Conservation (phyloP, 2,329 filamentous ascomycete species). For the Penicillium sp. region DNA sequence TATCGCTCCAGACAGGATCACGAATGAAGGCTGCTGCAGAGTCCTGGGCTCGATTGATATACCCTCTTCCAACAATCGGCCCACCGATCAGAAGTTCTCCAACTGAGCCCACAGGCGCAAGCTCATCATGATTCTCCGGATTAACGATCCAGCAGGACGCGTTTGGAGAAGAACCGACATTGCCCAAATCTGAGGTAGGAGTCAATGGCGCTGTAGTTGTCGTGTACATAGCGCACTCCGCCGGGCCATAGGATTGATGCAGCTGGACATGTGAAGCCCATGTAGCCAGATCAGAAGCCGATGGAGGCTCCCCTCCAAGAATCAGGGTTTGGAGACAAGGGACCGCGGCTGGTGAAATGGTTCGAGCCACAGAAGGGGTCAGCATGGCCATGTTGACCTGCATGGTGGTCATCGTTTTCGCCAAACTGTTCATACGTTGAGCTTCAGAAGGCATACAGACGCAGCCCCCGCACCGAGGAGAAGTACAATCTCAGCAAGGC, state of each 20-base stretch:
- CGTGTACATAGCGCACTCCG: conserved; percentile 2
- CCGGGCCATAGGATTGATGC: conserved; percentile 4
- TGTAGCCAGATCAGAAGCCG: neutral
- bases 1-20: neutral
- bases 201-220: neutral
- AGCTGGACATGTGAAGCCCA: conserved; percentile 1
- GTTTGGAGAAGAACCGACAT: conserved; percentile 1
- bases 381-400: conserved; percentile 5
- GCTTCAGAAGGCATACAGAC: conserved; percentile 6
- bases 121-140: conserved; percentile 1
- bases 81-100: conserved; percentile 8
- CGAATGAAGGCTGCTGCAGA: neutral
- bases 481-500: conserved; percentile 1
- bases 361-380: conserved; percentile 4
- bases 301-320: conserved; percentile 1
- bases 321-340: conserved; percentile 2
- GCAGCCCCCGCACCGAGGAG: neutral
- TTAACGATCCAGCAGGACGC: conserved; percentile 2
- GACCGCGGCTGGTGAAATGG: neutral
- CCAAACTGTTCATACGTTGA: conserved; percentile 1
- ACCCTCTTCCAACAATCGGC: conserved; percentile 6
- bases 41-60: neutral
- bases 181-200: neutral
- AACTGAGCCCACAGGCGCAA: conserved; percentile 1
- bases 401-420: neutral